These are phyloP conservation scores for Rhododendron williamsianum DNA, from an alignment of 148 eudicot genomes.

Conservation along the genomic window DNA sequence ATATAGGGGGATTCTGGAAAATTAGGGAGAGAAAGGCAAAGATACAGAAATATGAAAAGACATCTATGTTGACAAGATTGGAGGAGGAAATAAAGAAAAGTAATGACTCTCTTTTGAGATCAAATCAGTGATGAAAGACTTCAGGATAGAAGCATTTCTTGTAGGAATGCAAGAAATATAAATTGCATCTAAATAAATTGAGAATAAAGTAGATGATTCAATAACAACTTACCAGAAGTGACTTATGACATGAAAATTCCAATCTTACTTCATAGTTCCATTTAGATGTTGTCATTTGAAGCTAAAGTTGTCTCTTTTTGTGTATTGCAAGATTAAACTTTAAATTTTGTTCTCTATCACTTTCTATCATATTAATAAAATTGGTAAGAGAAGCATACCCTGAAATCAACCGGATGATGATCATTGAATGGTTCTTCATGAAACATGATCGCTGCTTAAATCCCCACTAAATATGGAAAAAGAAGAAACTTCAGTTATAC, in stretches of 20 bases:
- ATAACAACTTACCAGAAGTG: not conserved
- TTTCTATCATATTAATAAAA: not conserved
- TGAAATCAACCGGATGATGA: slow-evolving; percentile 55
- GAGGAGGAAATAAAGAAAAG: not conserved
- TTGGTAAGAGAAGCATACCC: slow-evolving; percentile 54
- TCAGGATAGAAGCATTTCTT: not conserved
- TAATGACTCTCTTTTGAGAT: not conserved
- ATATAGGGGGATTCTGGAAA: not conserved
- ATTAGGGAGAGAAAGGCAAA: not conserved
- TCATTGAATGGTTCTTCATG: slow-evolving; percentile 88
- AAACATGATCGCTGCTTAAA: slow-evolving; percentile 76
- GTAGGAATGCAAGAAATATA: no score
- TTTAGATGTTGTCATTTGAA: not conserved
- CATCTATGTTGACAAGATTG: not conserved
- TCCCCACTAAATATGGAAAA: slow-evolving; percentile 68
- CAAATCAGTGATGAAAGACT: not conserved
- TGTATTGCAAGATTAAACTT: not conserved
- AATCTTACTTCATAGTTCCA: not conserved
- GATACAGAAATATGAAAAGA: not conserved
- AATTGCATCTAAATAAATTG: not conserved
- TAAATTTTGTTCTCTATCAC: not conserved
- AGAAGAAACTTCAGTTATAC: not conserved
- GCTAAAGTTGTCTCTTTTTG: not conserved
- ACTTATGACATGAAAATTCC: not conserved
- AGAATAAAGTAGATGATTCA: not conserved